These are phyloP conservation scores for Castanea crenata DNA, from an alignment of 306 rosid species.

Conservation along the genomic window DNA sequence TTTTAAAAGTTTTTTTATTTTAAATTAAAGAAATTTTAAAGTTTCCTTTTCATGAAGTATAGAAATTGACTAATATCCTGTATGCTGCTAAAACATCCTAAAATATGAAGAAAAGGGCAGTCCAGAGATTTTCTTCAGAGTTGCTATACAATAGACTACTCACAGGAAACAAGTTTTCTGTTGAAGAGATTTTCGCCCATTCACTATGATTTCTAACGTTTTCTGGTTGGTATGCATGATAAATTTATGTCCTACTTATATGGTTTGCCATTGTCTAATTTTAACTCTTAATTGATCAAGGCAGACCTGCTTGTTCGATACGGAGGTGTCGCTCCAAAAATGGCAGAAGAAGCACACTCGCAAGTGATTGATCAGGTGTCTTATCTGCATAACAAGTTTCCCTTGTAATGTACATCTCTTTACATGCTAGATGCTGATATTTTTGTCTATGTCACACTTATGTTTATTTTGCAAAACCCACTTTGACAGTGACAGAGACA, in stretches of 20 bases:
- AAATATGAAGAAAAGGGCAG: not conserved
- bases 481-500: not conserved
- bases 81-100: not conserved
- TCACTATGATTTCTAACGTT: not conserved
- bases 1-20: too few species aligned
- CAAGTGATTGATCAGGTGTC: conserved; percentile 82
- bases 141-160: not conserved
- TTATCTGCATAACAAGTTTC: not conserved
- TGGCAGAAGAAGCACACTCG: conserved; percentile 95
- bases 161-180: not conserved
- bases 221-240: not conserved
- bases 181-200: conserved; percentile 11
- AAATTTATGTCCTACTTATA: not conserved
- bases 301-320: conserved; percentile 82
- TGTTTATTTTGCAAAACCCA: not conserved
- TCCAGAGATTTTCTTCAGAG: not conserved
- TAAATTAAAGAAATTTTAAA: not conserved
- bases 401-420: too few species aligned
- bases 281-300: conserved; percentile 44
- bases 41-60: not conserved
- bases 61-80: not conserved
- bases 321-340: conserved; percentile 97
- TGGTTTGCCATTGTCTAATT: conserved; percentile 3
- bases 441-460: not conserved
- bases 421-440: too few species aligned